Conservation (phyloP, 176 grass and related monocot genomes). For the Oryza coarctata region DNA sequence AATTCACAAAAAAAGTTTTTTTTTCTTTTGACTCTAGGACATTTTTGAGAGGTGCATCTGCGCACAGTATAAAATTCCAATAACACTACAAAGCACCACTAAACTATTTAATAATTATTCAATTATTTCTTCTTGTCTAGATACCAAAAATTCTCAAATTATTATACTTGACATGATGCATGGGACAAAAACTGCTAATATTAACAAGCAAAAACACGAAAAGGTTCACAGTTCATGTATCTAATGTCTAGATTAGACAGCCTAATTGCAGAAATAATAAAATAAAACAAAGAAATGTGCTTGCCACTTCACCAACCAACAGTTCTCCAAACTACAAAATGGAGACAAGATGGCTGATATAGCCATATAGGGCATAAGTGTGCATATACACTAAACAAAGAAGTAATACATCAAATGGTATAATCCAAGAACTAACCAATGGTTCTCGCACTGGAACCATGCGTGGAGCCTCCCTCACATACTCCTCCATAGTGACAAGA, state of each 20-base stretch:
- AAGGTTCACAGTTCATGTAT: background rate
- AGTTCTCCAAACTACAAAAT: background rate
- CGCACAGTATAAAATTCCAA: background rate
- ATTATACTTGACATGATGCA: background rate
- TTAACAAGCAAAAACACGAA: background rate
- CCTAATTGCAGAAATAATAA: background rate
- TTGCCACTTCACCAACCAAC: background rate
- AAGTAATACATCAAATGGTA: background rate
- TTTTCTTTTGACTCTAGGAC: background rate
- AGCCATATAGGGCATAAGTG: background rate
- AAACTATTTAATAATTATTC: background rate
- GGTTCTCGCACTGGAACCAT: slow-evolving; percentile 82
- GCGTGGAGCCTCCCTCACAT: slow-evolving; percentile 91
- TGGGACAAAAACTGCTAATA: background rate
- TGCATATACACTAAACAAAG: slow-evolving; percentile 2
- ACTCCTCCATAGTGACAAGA: slow-evolving; percentile 96
- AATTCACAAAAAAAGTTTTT: background rate
- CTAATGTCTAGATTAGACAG: background rate
- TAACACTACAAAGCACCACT: background rate
- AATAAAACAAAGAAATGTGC: background rate
- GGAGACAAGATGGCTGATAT: background rate
- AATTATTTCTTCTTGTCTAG: background rate
- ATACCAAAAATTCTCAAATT: background rate
- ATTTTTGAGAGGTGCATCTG: background rate
- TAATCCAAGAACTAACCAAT: slow-evolving; percentile 59